Evolutionary conservation across 2,329 filamentous ascomycete species (phyloP), one percentile per base, ranked within the genome.

Genomic region (Aurifilum marmelostoma): DNA sequence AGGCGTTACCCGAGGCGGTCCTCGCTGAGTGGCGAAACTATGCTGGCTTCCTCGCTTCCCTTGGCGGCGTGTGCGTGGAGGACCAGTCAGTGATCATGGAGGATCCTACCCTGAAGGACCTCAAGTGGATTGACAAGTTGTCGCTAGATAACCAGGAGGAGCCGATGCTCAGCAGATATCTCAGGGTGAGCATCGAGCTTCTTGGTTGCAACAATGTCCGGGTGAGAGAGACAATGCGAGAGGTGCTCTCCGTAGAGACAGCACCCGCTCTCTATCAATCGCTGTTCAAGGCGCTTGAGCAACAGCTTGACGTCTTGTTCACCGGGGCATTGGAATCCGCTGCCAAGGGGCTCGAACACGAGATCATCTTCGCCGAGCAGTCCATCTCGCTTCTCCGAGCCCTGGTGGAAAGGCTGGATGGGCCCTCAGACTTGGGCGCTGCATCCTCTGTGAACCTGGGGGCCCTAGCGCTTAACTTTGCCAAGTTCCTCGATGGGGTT

Each of bases 21-120:
- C 77, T 91, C 18, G 83, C 85, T 0, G 88, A 91, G 74, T 92
- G 89, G 89, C 84, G 89, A 50, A 92, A 91, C 72, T 85, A 88
- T 73, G 91, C 89, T 1, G 89, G 89, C 0, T 91, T 92, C 72
- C 81, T 92, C 14, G 89, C 89, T 6, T 90, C 89, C 0, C 79
- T 91, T 6, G 89, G 88, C 18, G 89, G 89, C 2, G 85, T 89
- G 66, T 92, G 89, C 76, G 87, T 87, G 11, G 85, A 89, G 2
- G 85, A 88, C 68, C 86, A 88, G 74, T 81, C 85, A 63, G 80
- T 83, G 65, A 79, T 84, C 14, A 75, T 88, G 6, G 89, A 91
- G 63, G 89, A 91, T 66, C 82, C 87, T 21, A 79, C 84, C 21
- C 78, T 88, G 16, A 83, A 84, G 66, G 85, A 86, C 7, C 76